Base-by-base conservation (phyloP, 495 filamentous ascomycete species). In the Penicillium canariense region DNA sequence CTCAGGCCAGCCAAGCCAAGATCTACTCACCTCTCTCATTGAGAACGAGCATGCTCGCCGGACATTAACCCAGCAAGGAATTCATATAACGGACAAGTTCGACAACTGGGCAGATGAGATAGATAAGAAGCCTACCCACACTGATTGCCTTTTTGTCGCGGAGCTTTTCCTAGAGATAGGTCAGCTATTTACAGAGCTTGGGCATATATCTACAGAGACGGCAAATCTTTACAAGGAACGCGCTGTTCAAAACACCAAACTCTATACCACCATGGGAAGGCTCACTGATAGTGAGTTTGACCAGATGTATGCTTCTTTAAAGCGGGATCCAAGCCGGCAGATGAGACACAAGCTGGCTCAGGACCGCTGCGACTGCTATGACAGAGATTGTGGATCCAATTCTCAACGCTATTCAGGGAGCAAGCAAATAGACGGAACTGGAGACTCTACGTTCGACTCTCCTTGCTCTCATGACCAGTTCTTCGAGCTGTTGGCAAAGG, bases 241-340 rank as follows among this genome's bases (percentile, higher is more conserved):
- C 36, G 22, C 23, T 25, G 23, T 31, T 39, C 10, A 46, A 31
- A 46, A 45, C 44, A 28, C 45, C 38, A 50, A 50, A n/a, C 17
- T 58, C 36, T 54, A 54, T 49, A 44, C 14, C 44, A 36, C 55
- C 15, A 38, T 58, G 22, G 6, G 1, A 50, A 54, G 30, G 34
- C 55, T 54, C 36, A 38, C 50, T 23, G 45, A 25, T 17, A 28
- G 30, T 49, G 50, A 58, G 50, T 58, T 54, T n/a, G 15, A 54
- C 30, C 50, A 38, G 22, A 32, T 36, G 15, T 58, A 54, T 58
- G 56, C 45, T 50, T 58, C 56, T 54, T 50, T 50, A 31, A 50
- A 20, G 45, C 45, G 25, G 36, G 25, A 39, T 43, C 28, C 43
- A 39, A 48, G 22, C 35, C 3, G 14, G 34, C 55, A 36, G 35